phyloP scores from a whole-genome alignment of 495 filamentous ascomycete species.

The Margaritispora aquatica region DNA sequence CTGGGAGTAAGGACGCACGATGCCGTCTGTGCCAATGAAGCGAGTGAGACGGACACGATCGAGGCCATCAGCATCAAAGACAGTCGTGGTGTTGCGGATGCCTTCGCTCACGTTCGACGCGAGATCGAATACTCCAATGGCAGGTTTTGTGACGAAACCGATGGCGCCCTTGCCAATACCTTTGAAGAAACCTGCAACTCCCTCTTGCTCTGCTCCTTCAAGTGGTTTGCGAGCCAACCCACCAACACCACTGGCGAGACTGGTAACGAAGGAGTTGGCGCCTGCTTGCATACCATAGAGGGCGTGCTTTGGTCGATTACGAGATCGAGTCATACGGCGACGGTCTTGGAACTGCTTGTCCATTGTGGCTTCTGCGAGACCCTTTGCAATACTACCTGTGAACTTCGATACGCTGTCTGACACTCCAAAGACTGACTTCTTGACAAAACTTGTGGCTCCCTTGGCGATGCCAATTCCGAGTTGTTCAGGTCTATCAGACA shows the following conservation, averaged over 20 bases:
- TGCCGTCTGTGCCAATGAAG: slow-evolving; percentile 85
- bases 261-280: slow-evolving; percentile 88
- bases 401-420: slow-evolving; percentile 94
- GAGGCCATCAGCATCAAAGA: slow-evolving; percentile 90
- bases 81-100: slow-evolving; percentile 96
- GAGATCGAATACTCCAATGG: slow-evolving; percentile 93
- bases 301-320: slow-evolving; percentile 94
- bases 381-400: slow-evolving; percentile 95
- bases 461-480: slow-evolving; percentile 93
- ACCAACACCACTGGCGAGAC: slow-evolving; percentile 86
- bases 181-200: slow-evolving; percentile 89
- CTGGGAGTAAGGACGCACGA: slow-evolving; percentile 92
- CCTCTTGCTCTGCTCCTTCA: slow-evolving; percentile 94
- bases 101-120: slow-evolving; percentile 95
- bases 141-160: slow-evolving; percentile 90
- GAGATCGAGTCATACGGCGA: slow-evolving; percentile 84
- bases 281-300: slow-evolving; percentile 94
- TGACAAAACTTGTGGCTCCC: slow-evolving; percentile 92
- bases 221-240: slow-evolving; percentile 89
- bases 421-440: slow-evolving; percentile 96
- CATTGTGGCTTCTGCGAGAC: slow-evolving; percentile 84
- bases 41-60: slow-evolving; percentile 89
- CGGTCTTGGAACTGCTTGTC: slow-evolving; percentile 98
- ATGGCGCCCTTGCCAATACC: slow-evolving; percentile 93
- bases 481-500: slow-evolving; percentile 91